Conservation (phyloP, 768 basidiomycete species). For the Mycena filopes region DNA sequence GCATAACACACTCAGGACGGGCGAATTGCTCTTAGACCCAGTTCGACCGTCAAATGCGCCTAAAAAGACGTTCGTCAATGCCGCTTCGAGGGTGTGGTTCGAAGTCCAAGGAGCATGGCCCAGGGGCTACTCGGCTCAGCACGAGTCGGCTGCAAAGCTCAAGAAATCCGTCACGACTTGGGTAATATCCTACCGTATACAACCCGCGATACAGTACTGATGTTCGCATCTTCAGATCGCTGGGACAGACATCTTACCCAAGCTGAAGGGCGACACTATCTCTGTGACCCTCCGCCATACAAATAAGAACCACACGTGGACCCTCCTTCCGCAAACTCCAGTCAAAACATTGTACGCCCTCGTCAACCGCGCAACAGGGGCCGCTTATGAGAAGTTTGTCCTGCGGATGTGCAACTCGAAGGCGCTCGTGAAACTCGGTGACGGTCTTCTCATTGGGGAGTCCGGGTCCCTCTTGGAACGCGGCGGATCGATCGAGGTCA, state of each 20-base stretch:
- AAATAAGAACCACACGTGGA: conserved; percentile 28
- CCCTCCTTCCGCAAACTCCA: conserved; percentile 6
- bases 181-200: conserved; percentile 17
- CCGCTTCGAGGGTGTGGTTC: conserved; percentile 25
- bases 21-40: conserved; percentile 32
- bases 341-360: conserved; percentile 28
- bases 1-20: conserved; percentile 26
- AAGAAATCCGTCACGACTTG: conserved; percentile 31
- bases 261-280: background rate
- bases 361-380: conserved; percentile 38
- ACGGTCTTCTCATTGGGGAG: conserved; percentile 14
- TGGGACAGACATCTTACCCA: conserved; percentile 27
- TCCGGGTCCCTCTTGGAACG: conserved; percentile 18
- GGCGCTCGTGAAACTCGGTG: conserved; percentile 22
- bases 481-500: conserved; percentile 36
- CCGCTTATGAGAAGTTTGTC: conserved; percentile 31
- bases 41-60: conserved; percentile 28
- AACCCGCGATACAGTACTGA: background rate
- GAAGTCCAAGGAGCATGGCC: conserved; percentile 27
- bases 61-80: conserved; percentile 24
- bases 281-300: conserved; percentile 30
- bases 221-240: conserved; percentile 7
- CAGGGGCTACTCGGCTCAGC: conserved; percentile 6
- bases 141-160: background rate
- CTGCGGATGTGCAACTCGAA: conserved; percentile 25